Conservation (phyloP, 257 asterid species). For the Perilla frutescens region DNA sequence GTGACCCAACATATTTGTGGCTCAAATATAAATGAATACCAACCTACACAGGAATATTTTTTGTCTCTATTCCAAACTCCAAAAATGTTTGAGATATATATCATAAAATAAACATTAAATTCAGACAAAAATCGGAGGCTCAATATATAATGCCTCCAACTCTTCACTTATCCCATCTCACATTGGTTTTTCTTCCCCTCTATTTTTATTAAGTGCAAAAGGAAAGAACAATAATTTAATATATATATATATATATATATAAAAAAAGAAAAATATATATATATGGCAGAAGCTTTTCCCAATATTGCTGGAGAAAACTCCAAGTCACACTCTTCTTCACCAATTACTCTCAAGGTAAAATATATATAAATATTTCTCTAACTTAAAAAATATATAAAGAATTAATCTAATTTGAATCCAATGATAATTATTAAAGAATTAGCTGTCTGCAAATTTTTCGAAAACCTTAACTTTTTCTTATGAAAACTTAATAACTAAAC, state of each 20-base stretch:
- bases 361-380: neutral
- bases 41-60: neutral
- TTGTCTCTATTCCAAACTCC: neutral
- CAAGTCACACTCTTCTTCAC: slow-evolving; percentile 40
- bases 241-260: neutral
- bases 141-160: neutral
- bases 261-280: neutral
- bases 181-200: neutral
- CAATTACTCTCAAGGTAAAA: slow-evolving; percentile 79
- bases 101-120: neutral
- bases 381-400: neutral
- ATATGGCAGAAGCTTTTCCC: slow-evolving; percentile 37
- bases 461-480: neutral
- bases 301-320: slow-evolving; percentile 38
- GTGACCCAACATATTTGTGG: neutral
- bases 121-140: too few relatives aligned
- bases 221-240: neutral
- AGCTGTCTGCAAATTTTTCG: neutral
- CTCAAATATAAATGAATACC: neutral
- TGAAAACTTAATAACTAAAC: neutral
- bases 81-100: too few relatives aligned
- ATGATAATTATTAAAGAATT: too few relatives aligned
- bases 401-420: neutral
- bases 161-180: neutral
- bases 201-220: neutral